Conservation (phyloP, 257 asterid species). For the Dorcoceras hygrometricum region DNA sequence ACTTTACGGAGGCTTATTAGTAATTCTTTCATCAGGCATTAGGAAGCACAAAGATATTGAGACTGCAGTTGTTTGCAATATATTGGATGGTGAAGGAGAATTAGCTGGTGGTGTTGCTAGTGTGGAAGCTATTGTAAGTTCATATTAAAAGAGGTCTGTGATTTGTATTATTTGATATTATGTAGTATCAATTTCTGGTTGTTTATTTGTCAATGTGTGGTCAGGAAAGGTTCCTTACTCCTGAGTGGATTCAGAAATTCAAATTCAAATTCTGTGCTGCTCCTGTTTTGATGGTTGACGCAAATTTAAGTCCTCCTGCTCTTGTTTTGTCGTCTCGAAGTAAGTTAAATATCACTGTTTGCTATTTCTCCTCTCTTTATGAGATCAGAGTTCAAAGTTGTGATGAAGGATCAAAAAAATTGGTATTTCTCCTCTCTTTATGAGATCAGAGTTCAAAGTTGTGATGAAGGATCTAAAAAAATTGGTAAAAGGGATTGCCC, state of each 20-base stretch:
- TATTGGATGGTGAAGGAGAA: slow-evolving; percentile 84
- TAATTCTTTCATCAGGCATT: slow-evolving; percentile 56
- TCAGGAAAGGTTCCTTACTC: slow-evolving; percentile 82
- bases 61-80: slow-evolving; percentile 71
- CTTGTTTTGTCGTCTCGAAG: slow-evolving; percentile 68
- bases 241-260: slow-evolving; percentile 74
- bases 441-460: not conserved
- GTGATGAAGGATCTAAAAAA: not conserved
- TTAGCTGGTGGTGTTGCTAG: slow-evolving; percentile 88
- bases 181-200: slow-evolving; percentile 3
- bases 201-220: slow-evolving; percentile 25
- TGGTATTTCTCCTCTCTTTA: not conserved
- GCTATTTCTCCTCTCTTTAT: not conserved
- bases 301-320: slow-evolving; percentile 69
- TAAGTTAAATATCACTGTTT: slow-evolving; percentile 27
- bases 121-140: slow-evolving; percentile 74
- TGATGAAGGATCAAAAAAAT: not conserved
- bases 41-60: slow-evolving; percentile 53
- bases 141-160: slow-evolving; percentile 2
- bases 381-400: not conserved
- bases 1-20: not conserved
- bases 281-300: slow-evolving; percentile 81
- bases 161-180: slow-evolving; percentile 13
- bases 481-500: too few species aligned
- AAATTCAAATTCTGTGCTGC: slow-evolving; percentile 49